Base-by-base conservation (phyloP, 169 alveolate genomes). In the Plasmodium malariae region DNA sequence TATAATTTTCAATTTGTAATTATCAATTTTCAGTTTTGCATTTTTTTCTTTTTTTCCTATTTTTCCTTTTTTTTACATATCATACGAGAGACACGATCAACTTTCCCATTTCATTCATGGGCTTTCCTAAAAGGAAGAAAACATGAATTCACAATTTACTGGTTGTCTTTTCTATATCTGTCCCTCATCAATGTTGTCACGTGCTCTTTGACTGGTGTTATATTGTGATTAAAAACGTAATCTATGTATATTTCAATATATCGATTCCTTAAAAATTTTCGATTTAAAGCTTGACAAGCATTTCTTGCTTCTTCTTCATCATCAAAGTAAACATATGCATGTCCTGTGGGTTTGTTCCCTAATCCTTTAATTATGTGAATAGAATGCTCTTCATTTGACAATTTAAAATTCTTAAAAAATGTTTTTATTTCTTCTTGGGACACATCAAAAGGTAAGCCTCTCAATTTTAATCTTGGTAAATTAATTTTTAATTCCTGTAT, bases 131-230 rank as follows among this genome's bases (percentile, higher is more conserved):
- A n/a, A n/a, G n/a, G n/a, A n/a, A n/a, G n/a, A n/a, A n/a, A n/a
- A n/a, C n/a, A n/a, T n/a, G n/a, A n/a, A n/a, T n/a, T n/a, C n/a
- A n/a, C n/a, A 11, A 21, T 36, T 68, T 37, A 78, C 51, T 63
- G 89, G 70, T 78, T 78, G 78, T 78, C 89, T 63, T 78, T 78
- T 36, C 37, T 78, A 67, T 78, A 78, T 24, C 89, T 51, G 49
- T 78, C 89, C 49, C 89, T 78, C 89, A 78, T 78, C 68, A 78
- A 63, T 68, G 80, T 78, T 12, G 89, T 78, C 34, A 78, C 89
- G 51, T 78, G 89, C 26, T 62, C 80, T 59, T 80, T 80, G 17
- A 30, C 59, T 21, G 76, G 89, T 28, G 89, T 67, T 51, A 80
- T 45, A 54, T 80, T 80, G 34, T 80, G 89, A 43, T 80, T 80